phyloP scores from a whole-genome alignment of 495 filamentous ascomycete species.

The Trichoderma asperelloides region DNA sequence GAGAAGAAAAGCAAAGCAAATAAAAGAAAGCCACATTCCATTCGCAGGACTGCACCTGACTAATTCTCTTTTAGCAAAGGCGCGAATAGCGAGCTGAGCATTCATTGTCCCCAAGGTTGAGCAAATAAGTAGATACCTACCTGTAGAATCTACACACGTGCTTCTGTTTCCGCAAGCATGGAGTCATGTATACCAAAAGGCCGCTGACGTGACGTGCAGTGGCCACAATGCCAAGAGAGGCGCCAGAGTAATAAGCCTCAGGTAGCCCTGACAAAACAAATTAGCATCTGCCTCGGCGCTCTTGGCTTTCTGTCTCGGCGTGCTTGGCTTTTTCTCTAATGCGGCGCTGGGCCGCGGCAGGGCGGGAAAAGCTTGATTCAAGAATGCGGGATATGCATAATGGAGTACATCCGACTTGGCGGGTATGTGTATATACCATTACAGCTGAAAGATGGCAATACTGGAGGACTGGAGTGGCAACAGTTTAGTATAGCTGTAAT shows the following conservation, averaged over 20 bases:
- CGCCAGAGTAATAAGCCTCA: neutral
- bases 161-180: too few species aligned
- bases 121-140: too few species aligned
- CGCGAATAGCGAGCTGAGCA: too few species aligned
- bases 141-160: too few species aligned
- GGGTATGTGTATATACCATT: neutral
- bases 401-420: neutral
- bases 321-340: constrained; percentile 5
- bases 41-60: too few species aligned
- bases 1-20: too few species aligned
- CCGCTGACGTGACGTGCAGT: neutral
- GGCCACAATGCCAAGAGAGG: neutral
- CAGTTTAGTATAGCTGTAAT: too few species aligned
- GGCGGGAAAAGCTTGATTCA: constrained; percentile 10
- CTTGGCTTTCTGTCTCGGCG: constrained; percentile 5
- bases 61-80: too few species aligned
- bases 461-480: too few species aligned
- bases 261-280: neutral
- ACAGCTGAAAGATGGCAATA: neutral
- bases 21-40: too few species aligned
- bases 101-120: too few species aligned
- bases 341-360: constrained; percentile 3
- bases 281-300: neutral
- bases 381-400: neutral
- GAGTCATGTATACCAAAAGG: neutral